Base-by-base conservation (phyloP, 331 rosid genomes). In the Malus hybrid region DNA sequence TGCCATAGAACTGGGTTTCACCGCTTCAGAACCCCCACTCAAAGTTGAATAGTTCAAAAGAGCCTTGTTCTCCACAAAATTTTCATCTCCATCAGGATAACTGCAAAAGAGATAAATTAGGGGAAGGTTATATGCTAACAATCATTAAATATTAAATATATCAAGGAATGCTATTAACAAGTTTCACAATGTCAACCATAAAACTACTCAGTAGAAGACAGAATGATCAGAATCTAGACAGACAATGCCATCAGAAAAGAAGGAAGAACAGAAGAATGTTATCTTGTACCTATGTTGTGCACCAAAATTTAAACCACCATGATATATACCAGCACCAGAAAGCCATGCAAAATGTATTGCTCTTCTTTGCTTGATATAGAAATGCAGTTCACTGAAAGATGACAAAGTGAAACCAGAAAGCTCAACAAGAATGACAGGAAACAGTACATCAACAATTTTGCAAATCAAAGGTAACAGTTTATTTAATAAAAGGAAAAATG, bases 271-370 rank as follows among this genome's bases (percentile, higher is more conserved):
- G 39, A 65, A 66, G 42, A 77, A 69, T 20, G 63, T 20, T 72
- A 72, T 77, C n/a, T 33, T 80, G 77, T 80, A 94, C 98, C 97
- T 86, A 57, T 87, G 87, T 32, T 90, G 96, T 44, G 90, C 87
- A 68, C 99, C 99, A 85, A 94, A 94, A 71, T 94, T 94, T 77
- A 94, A 86, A 85, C 89, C 85, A 69, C 97, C 99, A 16, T 94
- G 91, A 87, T 94, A 94, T 65, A 92, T 92, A 71, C 99, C 99
- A 83, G 97, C 97, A 80, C 97, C 99, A 81, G 97, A 94, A 78
- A 94, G 99, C 99, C 99, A 94, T 66, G 97, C 97, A 87, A 94
- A 94, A 89, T 94, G 97, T 27, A 86, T 79, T 32, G 99, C 97
- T 88, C 99, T 87, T 83, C 97, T 86, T 86, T 94, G 97, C 87